Conservation (phyloP, 768 basidiomycete species). For the Agrocybe chaxingu region DNA sequence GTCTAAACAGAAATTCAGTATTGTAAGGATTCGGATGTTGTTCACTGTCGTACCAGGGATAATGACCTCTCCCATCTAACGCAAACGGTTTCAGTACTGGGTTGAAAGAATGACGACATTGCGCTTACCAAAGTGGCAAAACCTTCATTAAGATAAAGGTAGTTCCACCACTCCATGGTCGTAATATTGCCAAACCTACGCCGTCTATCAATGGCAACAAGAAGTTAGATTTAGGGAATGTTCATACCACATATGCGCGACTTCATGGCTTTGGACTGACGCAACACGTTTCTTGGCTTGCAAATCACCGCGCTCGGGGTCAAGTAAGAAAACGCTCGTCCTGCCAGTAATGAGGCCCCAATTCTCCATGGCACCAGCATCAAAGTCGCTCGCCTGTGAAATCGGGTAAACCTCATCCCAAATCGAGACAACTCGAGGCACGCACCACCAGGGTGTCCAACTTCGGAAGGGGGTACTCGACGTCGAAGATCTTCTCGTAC, state of each 20-base stretch:
- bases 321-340: conserved; percentile 75
- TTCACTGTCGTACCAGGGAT: conserved; percentile 49
- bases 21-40: background rate
- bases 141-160: conserved; percentile 83
- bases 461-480: conserved; percentile 91
- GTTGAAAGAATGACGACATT: background rate
- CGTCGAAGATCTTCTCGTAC: conserved; percentile 92
- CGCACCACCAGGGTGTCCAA: conserved; percentile 86
- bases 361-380: conserved; percentile 92
- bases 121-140: conserved; percentile 75
- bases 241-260: conserved; percentile 75
- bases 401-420: background rate
- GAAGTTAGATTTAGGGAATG: background rate
- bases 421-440: conserved; percentile 6
- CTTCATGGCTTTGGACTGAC: conserved; percentile 78
- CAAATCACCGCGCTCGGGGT: conserved; percentile 72
- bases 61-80: conserved; percentile 84
- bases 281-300: conserved; percentile 79
- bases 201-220: background rate
- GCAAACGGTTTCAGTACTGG: conserved; percentile 6
- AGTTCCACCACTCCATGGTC: conserved; percentile 93
- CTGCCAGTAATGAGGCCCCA: conserved; percentile 93
- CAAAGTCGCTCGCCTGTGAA: conserved; percentile 75
- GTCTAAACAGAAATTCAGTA: conserved; percentile 7
- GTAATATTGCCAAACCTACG: conserved; percentile 87